Evolutionary conservation across 495 filamentous ascomycete species (phyloP), one percentile per base, ranked within the genome.

Genomic region (Aspergillus ellipticus): DNA sequence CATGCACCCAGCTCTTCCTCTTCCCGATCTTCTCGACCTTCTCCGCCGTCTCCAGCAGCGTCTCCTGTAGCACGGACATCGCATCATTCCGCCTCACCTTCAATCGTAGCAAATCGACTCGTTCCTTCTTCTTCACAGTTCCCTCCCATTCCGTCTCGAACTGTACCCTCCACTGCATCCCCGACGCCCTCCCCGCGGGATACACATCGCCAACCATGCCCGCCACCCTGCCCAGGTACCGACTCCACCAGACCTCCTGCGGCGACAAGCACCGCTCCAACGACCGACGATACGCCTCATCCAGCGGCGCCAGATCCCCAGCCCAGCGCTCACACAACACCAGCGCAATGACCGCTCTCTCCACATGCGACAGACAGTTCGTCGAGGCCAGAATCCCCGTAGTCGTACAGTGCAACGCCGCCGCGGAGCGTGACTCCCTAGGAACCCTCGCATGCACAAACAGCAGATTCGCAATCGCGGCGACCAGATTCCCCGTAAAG

Each of bases 281-380:
- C 9, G 75, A 65, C 3, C 54, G 52, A 9, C 73, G 68, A 22
- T 82, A 72, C 1, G 57, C 45, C 20, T 67, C 55, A 56, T 86
- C 83, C 4, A 63, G 63, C 2, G 77, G 73, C 5, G 77, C 74
- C 2, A 95, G 69, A 49, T 80, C 75, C 1, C 80, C 84, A n/a
- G 83, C 85, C 86, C 88, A 94, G 59, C 92, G 79, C 29, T 85
- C 87, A 50, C 82, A 90, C 13, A 92, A 77, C 0, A 85, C 78
- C 2, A 96, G 73, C 0, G 84, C 87, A 3, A 95, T 72, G 1
- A 89, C 66, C 0, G 85, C 83, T 3, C 91, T 81, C 28, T 84
- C 76, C 20, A 80, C 57, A 56, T 96, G 91, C 2, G 80, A 82
- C 6, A 94, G 67, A 1, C 88, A 88, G 42, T 91, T 87, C 4